Conservation (phyloP, 192 early-diverging fungal species). For the Umbelopsis sp. region DNA sequence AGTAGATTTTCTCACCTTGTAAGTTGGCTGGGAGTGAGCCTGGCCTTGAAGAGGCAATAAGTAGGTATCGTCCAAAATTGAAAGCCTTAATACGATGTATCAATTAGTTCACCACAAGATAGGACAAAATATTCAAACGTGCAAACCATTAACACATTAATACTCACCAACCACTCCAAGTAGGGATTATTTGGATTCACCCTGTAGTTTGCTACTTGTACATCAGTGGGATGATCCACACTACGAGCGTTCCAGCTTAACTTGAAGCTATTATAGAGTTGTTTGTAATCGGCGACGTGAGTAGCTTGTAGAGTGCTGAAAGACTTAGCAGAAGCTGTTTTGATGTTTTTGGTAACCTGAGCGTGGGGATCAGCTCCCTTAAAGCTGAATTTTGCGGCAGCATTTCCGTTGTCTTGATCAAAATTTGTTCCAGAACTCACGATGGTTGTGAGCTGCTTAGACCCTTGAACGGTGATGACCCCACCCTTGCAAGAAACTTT, state of each 20-base stretch:
- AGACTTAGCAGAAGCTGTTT: neutral
- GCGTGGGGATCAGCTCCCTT: neutral
- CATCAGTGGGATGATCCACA: neutral
- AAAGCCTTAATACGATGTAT: neutral
- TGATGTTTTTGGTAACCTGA: neutral
- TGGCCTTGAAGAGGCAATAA: constrained; percentile 32
- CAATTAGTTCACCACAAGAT: neutral
- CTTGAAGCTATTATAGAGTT: neutral
- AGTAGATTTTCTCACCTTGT: constrained; percentile 5
- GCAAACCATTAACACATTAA: neutral
- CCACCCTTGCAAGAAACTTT: neutral
- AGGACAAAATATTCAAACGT: neutral
- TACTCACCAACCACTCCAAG: neutral
- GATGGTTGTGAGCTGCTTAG: neutral
- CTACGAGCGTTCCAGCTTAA: neutral
- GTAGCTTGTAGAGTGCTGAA: neutral
- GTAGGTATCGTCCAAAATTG: constrained; percentile 33
- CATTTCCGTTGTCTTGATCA: neutral
- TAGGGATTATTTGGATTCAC: neutral
- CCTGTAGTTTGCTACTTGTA: neutral
- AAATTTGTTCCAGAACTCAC: neutral
- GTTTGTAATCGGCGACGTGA: neutral
- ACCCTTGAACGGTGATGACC: neutral
- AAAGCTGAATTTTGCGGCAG: neutral
- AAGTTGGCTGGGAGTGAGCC: constrained; percentile 38